These are phyloP conservation scores for Sporothrix curviconia DNA, from an alignment of 2,329 filamentous ascomycete species.

Conservation along the genomic window DNA sequence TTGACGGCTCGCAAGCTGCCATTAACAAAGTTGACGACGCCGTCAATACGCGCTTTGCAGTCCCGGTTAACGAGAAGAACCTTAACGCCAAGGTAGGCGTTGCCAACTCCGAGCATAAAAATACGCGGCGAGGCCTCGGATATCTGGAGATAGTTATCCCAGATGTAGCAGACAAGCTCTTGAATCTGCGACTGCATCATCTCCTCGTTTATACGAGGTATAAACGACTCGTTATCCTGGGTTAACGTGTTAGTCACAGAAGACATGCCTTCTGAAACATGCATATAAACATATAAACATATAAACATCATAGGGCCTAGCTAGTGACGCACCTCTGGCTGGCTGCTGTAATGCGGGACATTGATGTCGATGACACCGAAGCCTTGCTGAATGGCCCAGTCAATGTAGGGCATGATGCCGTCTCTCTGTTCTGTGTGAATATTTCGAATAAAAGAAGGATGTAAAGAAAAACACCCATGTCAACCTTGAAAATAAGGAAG, in stretches of 20 bases:
- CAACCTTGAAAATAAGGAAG: too few species aligned
- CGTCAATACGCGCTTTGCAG: slow-evolving; percentile 61
- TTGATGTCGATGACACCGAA: slow-evolving; percentile 91
- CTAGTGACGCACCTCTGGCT: slow-evolving; percentile 45
- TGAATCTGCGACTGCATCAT: slow-evolving; percentile 55
- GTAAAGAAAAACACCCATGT: background rate
- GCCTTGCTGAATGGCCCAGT: slow-evolving; percentile 69
- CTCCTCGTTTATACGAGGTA: slow-evolving; percentile 38
- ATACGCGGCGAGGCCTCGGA: slow-evolving; percentile 65
- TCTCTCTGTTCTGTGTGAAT: slow-evolving; percentile 57
- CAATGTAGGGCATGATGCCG: slow-evolving; percentile 70
- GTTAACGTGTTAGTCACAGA: background rate
- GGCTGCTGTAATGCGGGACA: slow-evolving; percentile 69
- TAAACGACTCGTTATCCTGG: slow-evolving; percentile 44
- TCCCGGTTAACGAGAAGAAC: slow-evolving; percentile 70
- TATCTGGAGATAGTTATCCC: slow-evolving; percentile 93
- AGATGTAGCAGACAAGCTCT: slow-evolving; percentile 77
- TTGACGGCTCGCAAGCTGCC: slow-evolving; percentile 71
- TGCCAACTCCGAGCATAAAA: slow-evolving; percentile 83
- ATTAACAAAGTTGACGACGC: slow-evolving; percentile 75
- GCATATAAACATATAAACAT: too few species aligned
- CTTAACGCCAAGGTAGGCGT: slow-evolving; percentile 77
- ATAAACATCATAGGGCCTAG: too few species aligned
- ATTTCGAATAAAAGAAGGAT: too few species aligned
- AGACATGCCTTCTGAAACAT: background rate